phyloP scores from a whole-genome alignment of 768 basidiomycete species.

The Pholiota molesta region DNA sequence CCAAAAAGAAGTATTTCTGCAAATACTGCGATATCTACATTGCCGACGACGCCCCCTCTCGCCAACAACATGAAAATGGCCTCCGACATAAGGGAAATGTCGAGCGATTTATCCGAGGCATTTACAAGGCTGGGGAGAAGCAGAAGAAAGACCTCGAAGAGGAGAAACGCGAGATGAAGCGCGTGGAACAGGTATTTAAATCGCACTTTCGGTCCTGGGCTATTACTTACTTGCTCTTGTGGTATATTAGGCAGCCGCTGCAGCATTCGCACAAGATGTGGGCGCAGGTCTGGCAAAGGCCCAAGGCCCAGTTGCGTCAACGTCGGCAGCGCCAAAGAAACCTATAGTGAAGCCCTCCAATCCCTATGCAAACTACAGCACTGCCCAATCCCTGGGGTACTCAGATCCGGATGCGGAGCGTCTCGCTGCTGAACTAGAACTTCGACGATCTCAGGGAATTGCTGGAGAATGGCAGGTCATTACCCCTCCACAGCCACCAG shows the following conservation, averaged over 20 bases:
- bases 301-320: constrained; percentile 34
- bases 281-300: constrained; percentile 64
- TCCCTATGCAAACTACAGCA: constrained; percentile 85
- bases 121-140: constrained; percentile 94
- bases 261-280: constrained; percentile 79
- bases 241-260: constrained; percentile 65
- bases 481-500: constrained; percentile 26
- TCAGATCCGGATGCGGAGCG: constrained; percentile 76
- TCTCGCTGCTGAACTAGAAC: constrained; percentile 59
- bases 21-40: constrained; percentile 98
- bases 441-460: constrained; percentile 64
- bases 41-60: constrained; percentile 92
- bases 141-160: constrained; percentile 83
- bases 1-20: constrained; percentile 91
- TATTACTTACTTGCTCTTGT: not conserved
- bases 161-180: constrained; percentile 84
- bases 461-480: constrained; percentile 83
- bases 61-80: constrained; percentile 90
- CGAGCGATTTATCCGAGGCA: constrained; percentile 87
- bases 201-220: not conserved
- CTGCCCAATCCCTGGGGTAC: constrained; percentile 82
- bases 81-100: constrained; percentile 93
- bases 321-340: constrained; percentile 39
- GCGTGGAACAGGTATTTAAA: constrained; percentile 73
- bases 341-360: constrained; percentile 56